Evolutionary conservation across 1,139 yeast genomes (phyloP).

Genomic region (Protomyces arabidopsidicola): DNA sequence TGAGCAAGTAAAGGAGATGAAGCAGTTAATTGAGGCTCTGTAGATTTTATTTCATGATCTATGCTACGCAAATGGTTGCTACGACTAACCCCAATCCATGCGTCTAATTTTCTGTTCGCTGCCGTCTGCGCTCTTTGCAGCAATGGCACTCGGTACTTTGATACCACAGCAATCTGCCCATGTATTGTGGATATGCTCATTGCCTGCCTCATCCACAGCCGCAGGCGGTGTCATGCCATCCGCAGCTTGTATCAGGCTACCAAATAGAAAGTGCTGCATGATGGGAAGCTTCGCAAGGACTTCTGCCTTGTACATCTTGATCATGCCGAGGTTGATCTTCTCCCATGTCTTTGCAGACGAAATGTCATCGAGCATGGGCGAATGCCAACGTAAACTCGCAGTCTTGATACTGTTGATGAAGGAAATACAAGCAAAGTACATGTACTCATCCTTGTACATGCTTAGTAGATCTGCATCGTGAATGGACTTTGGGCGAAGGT

Average conservation of each 20-base stretch:
- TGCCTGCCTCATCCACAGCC: constrained; percentile 22
- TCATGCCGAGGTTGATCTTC: constrained; percentile 64
- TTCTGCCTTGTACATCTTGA: constrained; percentile 91
- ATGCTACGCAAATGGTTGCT: neutral
- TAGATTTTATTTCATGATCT: neutral
- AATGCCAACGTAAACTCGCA: constrained; percentile 87
- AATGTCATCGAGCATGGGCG: constrained; percentile 96
- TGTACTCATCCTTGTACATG: constrained; percentile 64
- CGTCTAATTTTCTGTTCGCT: constrained; percentile 14
- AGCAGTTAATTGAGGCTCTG: neutral
- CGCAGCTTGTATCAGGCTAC: constrained; percentile 44
- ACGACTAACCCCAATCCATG: constrained; percentile 22
- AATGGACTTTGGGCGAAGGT: constrained; percentile 78
- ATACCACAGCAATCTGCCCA: constrained; percentile 99
- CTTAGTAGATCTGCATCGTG: constrained; percentile 82
- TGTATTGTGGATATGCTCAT: constrained; percentile 48
- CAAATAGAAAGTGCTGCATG: constrained; percentile 88
- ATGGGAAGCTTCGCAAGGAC: constrained; percentile 85
- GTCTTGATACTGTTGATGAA: constrained; percentile 79
- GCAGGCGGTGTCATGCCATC: constrained; percentile 31
- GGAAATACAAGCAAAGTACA: constrained; percentile 81
- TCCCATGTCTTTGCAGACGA: constrained; percentile 86
- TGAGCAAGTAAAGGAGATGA: neutral
- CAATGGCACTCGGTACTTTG: constrained; percentile 90
- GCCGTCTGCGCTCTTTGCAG: constrained; percentile 48